Conservation (phyloP, 2,329 filamentous ascomycete genomes). For the Nemania sp. region DNA sequence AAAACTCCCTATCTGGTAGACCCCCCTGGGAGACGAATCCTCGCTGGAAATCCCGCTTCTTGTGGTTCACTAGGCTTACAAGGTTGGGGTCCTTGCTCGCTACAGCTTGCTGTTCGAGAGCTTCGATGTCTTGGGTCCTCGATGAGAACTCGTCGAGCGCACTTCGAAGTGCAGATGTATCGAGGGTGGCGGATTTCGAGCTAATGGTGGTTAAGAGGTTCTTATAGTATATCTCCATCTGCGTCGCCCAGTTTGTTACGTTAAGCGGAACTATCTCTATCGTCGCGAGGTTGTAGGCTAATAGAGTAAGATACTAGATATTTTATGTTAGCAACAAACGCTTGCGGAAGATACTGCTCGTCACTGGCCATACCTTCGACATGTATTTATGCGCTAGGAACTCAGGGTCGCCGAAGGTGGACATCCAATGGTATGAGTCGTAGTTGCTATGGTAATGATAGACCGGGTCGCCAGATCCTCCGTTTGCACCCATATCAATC, state of each 20-base stretch:
- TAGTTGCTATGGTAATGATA: slow-evolving; percentile 88
- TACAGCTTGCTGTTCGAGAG: slow-evolving; percentile 50
- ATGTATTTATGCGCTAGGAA: slow-evolving; percentile 71
- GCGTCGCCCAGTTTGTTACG: slow-evolving; percentile 56
- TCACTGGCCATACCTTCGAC: slow-evolving; percentile 59
- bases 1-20: slow-evolving; percentile 59
- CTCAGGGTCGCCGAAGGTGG: slow-evolving; percentile 76
- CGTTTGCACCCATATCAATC: slow-evolving; percentile 68
- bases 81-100: slow-evolving; percentile 48
- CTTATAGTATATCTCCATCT: slow-evolving; percentile 55
- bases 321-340: background rate
- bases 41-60: slow-evolving; percentile 62
- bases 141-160: slow-evolving; percentile 55
- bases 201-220: slow-evolving; percentile 53
- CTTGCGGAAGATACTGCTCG: background rate
- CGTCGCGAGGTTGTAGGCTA: slow-evolving; percentile 55
- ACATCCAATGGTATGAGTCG: slow-evolving; percentile 88
- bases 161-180: slow-evolving; percentile 54
- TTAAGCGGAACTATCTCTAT: slow-evolving; percentile 57
- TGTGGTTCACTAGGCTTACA: slow-evolving; percentile 57
- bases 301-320: slow-evolving; percentile 54
- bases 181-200: slow-evolving; percentile 52
- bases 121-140: slow-evolving; percentile 51
- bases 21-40: slow-evolving; percentile 63
- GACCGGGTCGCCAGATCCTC: slow-evolving; percentile 62